phyloP scores from a whole-genome alignment of 2,329 filamentous ascomycete species.

The Fusarium paranaense region DNA sequence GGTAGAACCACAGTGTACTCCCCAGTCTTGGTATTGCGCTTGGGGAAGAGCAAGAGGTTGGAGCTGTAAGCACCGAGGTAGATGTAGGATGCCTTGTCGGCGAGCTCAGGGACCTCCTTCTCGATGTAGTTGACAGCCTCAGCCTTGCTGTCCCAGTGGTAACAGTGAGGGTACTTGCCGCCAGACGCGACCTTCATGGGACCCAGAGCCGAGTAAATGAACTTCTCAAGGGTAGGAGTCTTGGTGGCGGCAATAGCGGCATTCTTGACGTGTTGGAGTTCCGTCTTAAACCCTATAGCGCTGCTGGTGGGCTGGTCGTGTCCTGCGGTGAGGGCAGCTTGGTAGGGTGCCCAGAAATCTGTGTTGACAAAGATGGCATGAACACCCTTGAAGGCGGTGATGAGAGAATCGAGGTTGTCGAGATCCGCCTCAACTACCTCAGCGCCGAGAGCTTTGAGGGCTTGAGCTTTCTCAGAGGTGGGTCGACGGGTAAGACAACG shows the following conservation, averaged over 20 bases:
- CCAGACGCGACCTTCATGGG: constrained; percentile 57
- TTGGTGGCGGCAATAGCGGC: constrained; percentile 62
- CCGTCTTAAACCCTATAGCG: constrained; percentile 56
- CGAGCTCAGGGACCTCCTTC: constrained; percentile 53
- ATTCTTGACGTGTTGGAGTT: constrained; percentile 64
- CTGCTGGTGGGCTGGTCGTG: constrained; percentile 50
- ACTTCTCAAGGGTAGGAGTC: constrained; percentile 54
- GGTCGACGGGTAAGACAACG: constrained; percentile 59
- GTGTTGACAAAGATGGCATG: constrained; percentile 64
- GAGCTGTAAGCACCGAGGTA: constrained; percentile 40
- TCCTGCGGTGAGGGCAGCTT: constrained; percentile 50
- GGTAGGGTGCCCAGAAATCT: constrained; percentile 62
- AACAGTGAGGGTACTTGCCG: constrained; percentile 57
- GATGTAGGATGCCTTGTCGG: constrained; percentile 51
- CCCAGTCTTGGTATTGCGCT: constrained; percentile 41
- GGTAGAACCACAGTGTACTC: constrained; percentile 50
- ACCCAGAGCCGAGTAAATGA: constrained; percentile 63
- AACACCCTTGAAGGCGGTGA: constrained; percentile 54
- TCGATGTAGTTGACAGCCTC: constrained; percentile 59
- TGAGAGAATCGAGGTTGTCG: constrained; percentile 52
- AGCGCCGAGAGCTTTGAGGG: constrained; percentile 53
- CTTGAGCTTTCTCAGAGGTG: constrained; percentile 52
- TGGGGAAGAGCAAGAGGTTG: constrained; percentile 39
- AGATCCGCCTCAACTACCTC: constrained; percentile 59
- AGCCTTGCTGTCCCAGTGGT: constrained; percentile 64